These are phyloP conservation scores for Arabidopsis hybrid DNA, from an alignment of 441 rosid species.

Conservation along the genomic window DNA sequence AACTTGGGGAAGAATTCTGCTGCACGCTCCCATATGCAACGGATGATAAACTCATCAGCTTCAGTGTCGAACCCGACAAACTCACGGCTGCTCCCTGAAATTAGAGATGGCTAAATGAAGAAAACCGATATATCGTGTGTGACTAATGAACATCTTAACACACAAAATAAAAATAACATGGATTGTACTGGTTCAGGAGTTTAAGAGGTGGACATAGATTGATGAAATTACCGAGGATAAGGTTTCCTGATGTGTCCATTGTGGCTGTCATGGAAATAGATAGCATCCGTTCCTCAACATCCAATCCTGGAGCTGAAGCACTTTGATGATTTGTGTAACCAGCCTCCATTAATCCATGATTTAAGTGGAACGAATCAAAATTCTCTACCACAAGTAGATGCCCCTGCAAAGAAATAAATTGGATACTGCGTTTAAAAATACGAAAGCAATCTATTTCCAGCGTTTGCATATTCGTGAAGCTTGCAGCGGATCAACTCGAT, in stretches of 20 bases:
- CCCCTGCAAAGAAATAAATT: constrained; percentile 60
- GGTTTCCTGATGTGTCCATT: constrained; percentile 69
- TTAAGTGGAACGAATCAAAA: constrained; percentile 61
- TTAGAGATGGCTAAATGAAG: constrained; percentile 25
- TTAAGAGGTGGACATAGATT: not conserved
- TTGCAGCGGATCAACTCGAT: not conserved
- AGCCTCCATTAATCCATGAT: constrained; percentile 86
- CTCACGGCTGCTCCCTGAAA: constrained; percentile 88
- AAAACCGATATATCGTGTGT: not conserved
- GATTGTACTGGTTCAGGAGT: not conserved
- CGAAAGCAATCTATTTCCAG: constrained; percentile 16
- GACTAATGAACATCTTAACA: not conserved
- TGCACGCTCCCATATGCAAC: constrained; percentile 74
- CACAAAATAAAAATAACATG: not conserved
- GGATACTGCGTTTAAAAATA: not conserved
- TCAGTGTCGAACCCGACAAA: constrained; percentile 76
- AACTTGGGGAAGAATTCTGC: constrained; percentile 82
- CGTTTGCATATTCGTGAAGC: not conserved
- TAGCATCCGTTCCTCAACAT: constrained; percentile 52
- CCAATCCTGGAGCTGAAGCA: constrained; percentile 50
- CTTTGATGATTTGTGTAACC: constrained; percentile 68
- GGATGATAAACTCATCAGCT: constrained; percentile 64
- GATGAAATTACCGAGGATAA: constrained; percentile 69
- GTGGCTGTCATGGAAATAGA: constrained; percentile 93
- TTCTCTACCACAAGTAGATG: constrained; percentile 84